A percentile compares a stretch with the other conserved stretches of the same genome.
phyloP scores from a whole-genome alignment of 208 protist species.

The Acanthamoeba lugdunensis region DNA sequence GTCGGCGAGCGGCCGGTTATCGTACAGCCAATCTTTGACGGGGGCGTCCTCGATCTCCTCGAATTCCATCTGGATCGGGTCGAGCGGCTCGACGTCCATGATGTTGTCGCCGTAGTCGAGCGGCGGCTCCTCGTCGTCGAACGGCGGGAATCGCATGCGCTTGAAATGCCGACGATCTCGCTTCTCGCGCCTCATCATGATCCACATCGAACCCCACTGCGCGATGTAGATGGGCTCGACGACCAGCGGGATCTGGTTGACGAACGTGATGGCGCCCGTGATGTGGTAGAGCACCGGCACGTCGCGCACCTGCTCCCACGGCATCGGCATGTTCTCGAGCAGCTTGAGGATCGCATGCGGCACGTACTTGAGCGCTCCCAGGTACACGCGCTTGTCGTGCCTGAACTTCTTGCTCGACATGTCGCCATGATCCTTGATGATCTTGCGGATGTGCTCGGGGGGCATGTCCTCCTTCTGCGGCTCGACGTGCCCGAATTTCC shows the following conservation, averaged over 20 bases:
- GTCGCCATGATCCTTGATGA: slow-evolving; percentile 99
- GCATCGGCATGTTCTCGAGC: slow-evolving; percentile 99
- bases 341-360: slow-evolving; percentile 99
- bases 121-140: slow-evolving; percentile 98
- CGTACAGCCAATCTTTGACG: slow-evolving; percentile 98
- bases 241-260: slow-evolving; percentile 99
- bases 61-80: slow-evolving; percentile 95
- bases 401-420: slow-evolving; percentile 97
- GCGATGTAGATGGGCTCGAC: slow-evolving; percentile 98
- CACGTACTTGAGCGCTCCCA: slow-evolving; percentile 98
- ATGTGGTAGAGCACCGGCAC: slow-evolving; percentile 97
- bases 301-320: slow-evolving; percentile 90
- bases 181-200: slow-evolving; percentile 99
- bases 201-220: slow-evolving; percentile 99
- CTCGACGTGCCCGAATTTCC: slow-evolving; percentile 91
- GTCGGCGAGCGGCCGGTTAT: slow-evolving; percentile 93
- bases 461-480: slow-evolving; percentile 94
- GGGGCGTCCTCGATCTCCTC: slow-evolving; percentile 97
- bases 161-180: slow-evolving; percentile 96
- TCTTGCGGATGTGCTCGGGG: slow-evolving; percentile 98
- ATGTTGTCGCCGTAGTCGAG: slow-evolving; percentile 99
- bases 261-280: slow-evolving; percentile 98
- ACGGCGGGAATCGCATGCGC: slow-evolving; percentile 98
- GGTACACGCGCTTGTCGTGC: slow-evolving; percentile 98
- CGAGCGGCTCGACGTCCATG: slow-evolving; percentile 95